These are phyloP conservation scores for Talaromyces sp. DNA, from an alignment of 2,329 filamentous ascomycete species.

Conservation along the genomic window DNA sequence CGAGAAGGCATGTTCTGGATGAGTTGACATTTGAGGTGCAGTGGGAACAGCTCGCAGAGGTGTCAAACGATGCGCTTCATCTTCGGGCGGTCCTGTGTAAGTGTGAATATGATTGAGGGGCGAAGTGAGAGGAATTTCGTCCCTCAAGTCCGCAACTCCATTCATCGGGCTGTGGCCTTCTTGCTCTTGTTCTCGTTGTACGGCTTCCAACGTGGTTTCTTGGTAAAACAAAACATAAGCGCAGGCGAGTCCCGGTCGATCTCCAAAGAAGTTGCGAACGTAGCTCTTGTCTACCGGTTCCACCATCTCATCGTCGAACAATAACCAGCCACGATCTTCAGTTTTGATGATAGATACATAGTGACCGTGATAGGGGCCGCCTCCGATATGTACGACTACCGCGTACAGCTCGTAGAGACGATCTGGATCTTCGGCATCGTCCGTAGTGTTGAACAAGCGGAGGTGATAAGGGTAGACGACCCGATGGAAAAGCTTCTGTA, in stretches of 20 bases:
- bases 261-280: slow-evolving; percentile 95
- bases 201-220: slow-evolving; percentile 70
- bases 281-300: slow-evolving; percentile 97
- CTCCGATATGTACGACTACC: slow-evolving; percentile 94
- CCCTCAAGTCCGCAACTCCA: slow-evolving; percentile 48
- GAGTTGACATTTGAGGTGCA: slow-evolving; percentile 48
- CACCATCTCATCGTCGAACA: slow-evolving; percentile 98
- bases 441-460: slow-evolving; percentile 94
- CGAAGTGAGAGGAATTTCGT: slow-evolving; percentile 28
- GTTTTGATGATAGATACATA: slow-evolving; percentile 99
- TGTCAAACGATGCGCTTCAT: slow-evolving; percentile 32
- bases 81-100: slow-evolving; percentile 33
- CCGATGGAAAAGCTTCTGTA: slow-evolving; percentile 95
- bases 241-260: slow-evolving; percentile 83
- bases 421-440: slow-evolving; percentile 90
- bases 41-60: slow-evolving; percentile 40
- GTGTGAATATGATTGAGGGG: slow-evolving; percentile 41
- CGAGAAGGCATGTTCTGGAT: slow-evolving; percentile 29
- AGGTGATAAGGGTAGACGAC: slow-evolving; percentile 97
- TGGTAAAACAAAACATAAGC: slow-evolving; percentile 98
- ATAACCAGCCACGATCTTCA: slow-evolving; percentile 86
- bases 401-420: slow-evolving; percentile 94
- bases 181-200: slow-evolving; percentile 75
- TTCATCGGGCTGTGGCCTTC: slow-evolving; percentile 55
- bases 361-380: slow-evolving; percentile 94